Evolutionary conservation across 345 rosid species (phyloP).

Genomic region (Durio zibethinus): DNA sequence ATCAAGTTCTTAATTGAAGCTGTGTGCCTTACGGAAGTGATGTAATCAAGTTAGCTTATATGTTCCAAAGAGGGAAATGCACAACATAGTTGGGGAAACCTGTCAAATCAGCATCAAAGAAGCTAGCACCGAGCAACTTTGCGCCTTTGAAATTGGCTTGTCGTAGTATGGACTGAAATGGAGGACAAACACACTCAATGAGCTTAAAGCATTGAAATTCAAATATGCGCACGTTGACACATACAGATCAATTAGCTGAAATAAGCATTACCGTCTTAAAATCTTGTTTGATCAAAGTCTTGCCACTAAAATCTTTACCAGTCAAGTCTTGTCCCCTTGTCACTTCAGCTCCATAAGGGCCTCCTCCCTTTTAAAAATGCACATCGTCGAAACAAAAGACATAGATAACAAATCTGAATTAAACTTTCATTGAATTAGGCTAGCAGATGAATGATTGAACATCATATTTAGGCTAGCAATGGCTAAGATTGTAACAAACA

Average conservation of each 20-base stretch:
- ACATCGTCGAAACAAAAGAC: conserved; percentile 10
- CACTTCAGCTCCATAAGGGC: conserved; percentile 85
- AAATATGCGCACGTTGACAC: background rate
- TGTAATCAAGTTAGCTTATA: background rate
- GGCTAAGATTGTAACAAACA: background rate
- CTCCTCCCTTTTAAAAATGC: conserved; percentile 67
- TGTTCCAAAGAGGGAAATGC: background rate
- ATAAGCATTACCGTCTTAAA: conserved; percentile 67
- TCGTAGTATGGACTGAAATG: conserved; percentile 69
- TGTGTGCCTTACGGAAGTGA: background rate
- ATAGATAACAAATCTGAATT: background rate
- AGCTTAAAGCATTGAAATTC: background rate
- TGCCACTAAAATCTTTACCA: conserved; percentile 84
- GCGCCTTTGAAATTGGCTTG: conserved; percentile 93
- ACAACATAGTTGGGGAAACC: conserved; percentile 32
- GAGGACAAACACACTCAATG: background rate
- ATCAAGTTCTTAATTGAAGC: background rate
- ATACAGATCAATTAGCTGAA: background rate
- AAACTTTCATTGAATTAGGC: background rate
- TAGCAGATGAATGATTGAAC: background rate
- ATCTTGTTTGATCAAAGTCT: conserved; percentile 78
- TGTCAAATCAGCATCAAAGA: conserved; percentile 94
- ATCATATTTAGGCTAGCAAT: background rate
- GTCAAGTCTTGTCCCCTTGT: conserved; percentile 92
- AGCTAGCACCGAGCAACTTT: conserved; percentile 89